Evolutionary conservation across 371 early-diverging fungal species (phyloP), one percentile per base, ranked within the genome.

Genomic region (Zychaea mexicana): DNA sequence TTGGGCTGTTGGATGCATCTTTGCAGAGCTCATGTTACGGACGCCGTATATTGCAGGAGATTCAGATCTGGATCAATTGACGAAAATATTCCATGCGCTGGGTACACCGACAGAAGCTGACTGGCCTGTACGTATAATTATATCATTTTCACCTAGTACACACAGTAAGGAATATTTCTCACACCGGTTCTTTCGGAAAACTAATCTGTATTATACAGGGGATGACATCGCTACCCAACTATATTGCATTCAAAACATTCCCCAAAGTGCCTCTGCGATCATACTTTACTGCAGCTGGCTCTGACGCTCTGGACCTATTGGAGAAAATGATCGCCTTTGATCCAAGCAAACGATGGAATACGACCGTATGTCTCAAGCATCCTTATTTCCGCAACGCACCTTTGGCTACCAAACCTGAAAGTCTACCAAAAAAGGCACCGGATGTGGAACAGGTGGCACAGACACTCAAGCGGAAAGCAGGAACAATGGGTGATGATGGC

Each of bases 1-100:
- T 21, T 99, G 99, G 99, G 92, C 99, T 0, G 90, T 97, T 13
- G 99, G 99, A 19, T 99, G 99, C 75, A 94, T 99, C 36, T 98
- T 99, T 90, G 99, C 99, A 1, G 99, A 99, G 66, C 89, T 99
- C 39, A 88, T 99, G 87, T 79, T 99, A 66, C 87, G 99, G 28
- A 91, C 92, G 15, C 99, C 99, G 0, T 96, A 94, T 68, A 80
- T 99, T 31, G 93, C 99, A 1, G 98, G 96, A 7, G 93, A 94
- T 24, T 86, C 94, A 0, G 99, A 99, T 67, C 79, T 99, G 65
- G 94, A 92, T 38, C 99, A 99, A 72, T 77, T 99, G 21, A 91
- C 95, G 15, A 90, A 91, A 9, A 99, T 98, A 36, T 98, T 97
- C 76, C 83, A 87, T 61, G 99, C 98, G 0, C 76, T 98, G 38